These are phyloP conservation scores for Mycena filopes DNA, from an alignment of 768 basidiomycete genomes.

Conservation along the genomic window DNA sequence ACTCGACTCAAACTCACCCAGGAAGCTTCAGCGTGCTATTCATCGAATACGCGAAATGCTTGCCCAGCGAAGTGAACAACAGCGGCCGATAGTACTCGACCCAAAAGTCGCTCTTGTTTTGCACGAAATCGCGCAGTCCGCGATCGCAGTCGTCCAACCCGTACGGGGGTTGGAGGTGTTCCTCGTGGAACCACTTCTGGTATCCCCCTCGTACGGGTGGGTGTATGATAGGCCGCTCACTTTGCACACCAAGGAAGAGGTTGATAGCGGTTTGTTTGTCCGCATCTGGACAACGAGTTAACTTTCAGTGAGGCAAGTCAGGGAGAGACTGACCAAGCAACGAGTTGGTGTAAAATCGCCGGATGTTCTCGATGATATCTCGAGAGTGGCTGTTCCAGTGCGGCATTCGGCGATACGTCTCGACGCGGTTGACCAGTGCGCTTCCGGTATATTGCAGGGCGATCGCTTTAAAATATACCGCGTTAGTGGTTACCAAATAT, in stretches of 20 bases:
- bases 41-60: conserved; percentile 95
- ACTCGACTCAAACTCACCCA: conserved; percentile 59
- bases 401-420: conserved; percentile 94
- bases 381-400: conserved; percentile 98
- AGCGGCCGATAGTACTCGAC: conserved; percentile 89
- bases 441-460: conserved; percentile 98
- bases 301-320: not conserved
- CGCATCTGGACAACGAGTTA: no score
- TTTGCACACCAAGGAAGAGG: conserved; percentile 88
- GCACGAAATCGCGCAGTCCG: conserved; percentile 70
- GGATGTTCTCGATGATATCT: conserved; percentile 95
- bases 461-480: conserved; percentile 65
- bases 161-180: conserved; percentile 76
- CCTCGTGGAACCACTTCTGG: conserved; percentile 85
- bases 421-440: conserved; percentile 94
- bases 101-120: conserved; percentile 80
- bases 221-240: conserved; percentile 60
- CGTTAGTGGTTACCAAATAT: not conserved
- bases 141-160: conserved; percentile 70
- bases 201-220: conserved; percentile 76
- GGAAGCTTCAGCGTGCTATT: conserved; percentile 87
- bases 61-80: conserved; percentile 84
- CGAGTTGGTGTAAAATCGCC: conserved; percentile 95
- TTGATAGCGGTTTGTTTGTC: conserved; percentile 99
- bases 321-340: conserved; percentile 68